Evolutionary conservation across 371 early-diverging fungal genomes (phyloP).

Genomic region (Mortierella sp.): DNA sequence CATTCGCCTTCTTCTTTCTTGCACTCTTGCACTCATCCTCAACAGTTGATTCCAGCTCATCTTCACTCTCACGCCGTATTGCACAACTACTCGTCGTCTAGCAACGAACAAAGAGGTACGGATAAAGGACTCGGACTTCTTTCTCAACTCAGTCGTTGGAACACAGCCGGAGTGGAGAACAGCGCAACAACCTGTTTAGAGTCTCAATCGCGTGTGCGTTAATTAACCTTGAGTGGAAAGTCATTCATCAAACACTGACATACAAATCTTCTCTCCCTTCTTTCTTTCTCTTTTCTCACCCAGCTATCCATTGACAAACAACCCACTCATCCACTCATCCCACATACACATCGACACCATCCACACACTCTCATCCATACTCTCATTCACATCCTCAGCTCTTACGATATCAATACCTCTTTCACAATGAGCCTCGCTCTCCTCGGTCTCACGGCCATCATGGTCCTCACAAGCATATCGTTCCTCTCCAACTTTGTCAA

Average conservation of each 20-base stretch:
- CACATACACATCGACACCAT: too few relatives aligned
- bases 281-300: background rate
- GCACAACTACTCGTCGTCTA: too few relatives aligned
- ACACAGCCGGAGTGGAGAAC: conserved; percentile 1
- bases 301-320: too few relatives aligned
- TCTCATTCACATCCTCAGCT: background rate
- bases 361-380: background rate
- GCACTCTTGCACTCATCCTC: too few relatives aligned
- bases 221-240: too few relatives aligned
- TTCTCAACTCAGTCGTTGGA: background rate
- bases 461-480: conserved; percentile 15
- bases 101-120: too few relatives aligned
- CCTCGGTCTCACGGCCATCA: conserved; percentile 12
- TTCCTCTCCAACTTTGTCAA: conserved; percentile 24
- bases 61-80: too few relatives aligned
- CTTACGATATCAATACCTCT: background rate
- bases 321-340: too few relatives aligned
- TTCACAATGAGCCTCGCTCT: conserved; percentile 19
- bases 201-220: conserved; percentile 2
- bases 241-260: background rate
- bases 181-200: conserved; percentile 12
- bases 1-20: too few relatives aligned
- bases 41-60: too few relatives aligned
- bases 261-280: background rate
- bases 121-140: too few relatives aligned